phyloP scores from a whole-genome alignment of 148 eudicot species.

The Spergularia marina region DNA sequence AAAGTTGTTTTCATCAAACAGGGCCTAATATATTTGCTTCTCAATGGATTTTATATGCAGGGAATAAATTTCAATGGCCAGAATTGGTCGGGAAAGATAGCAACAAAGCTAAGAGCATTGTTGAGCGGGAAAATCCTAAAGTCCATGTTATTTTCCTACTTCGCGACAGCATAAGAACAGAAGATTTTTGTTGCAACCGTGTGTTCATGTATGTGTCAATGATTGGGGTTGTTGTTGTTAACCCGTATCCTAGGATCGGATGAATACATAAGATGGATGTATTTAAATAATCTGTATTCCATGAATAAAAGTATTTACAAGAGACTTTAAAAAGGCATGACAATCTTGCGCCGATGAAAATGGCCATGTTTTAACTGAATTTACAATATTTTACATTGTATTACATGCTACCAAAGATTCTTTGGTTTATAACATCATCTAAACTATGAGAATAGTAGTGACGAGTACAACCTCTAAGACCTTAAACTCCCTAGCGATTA shows the following conservation, averaged over 20 bases:
- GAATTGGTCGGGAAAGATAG: not conserved
- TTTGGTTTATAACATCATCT: too few relatives aligned
- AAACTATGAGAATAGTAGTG: too few relatives aligned
- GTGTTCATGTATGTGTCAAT: not conserved
- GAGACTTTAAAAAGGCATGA: too few relatives aligned
- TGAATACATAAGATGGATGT: not conserved
- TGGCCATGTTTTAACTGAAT: too few relatives aligned
- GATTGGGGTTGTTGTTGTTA: not conserved
- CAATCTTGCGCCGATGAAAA: too few relatives aligned
- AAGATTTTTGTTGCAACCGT: conserved; percentile 1
- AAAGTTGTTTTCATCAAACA: too few relatives aligned
- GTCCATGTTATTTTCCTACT: not conserved
- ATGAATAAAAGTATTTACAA: too few relatives aligned
- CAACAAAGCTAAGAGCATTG: not conserved
- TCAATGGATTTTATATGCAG: not conserved
- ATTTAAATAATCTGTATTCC: not conserved
- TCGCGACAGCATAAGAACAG: not conserved
- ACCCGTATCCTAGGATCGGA: not conserved
- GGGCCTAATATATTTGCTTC: too few relatives aligned
- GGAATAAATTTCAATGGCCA: conserved; percentile 3
- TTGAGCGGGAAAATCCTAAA: not conserved
- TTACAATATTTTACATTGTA: too few relatives aligned
- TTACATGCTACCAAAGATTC: too few relatives aligned
- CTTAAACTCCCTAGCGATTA: too few relatives aligned
- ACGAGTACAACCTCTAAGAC: too few relatives aligned